A percentile compares a stretch with the other conserved stretches of the same genome.
These are phyloP conservation scores for Irpex sp. DNA, from an alignment of 1,284 basidiomycete species.

Conservation along the genomic window DNA sequence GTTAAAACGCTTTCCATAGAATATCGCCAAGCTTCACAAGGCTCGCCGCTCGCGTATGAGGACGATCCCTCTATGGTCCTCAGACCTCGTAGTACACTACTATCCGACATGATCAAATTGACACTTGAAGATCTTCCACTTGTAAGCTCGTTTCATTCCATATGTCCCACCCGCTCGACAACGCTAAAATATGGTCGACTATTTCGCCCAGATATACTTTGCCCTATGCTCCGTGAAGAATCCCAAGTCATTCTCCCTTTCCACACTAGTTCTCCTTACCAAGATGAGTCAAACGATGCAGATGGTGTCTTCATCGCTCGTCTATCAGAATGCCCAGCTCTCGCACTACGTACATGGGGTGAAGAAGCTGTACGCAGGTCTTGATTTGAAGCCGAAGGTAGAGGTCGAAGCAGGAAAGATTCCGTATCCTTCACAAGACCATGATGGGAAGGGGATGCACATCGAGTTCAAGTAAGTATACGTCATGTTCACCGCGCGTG, in stretches of 20 bases:
- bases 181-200: background rate
- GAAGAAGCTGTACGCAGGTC: background rate
- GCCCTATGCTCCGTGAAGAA: constrained; percentile 31
- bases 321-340: constrained; percentile 53
- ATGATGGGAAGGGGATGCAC: background rate
- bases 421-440: background rate
- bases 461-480: background rate
- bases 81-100: too few relatives aligned
- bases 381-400: background rate
- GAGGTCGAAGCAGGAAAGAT: background rate
- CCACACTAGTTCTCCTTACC: background rate
- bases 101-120: too few relatives aligned
- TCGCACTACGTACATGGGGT: constrained; percentile 35
- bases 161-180: too few relatives aligned
- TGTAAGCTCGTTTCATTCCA: too few relatives aligned
- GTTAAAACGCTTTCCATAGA: background rate
- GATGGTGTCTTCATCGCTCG: background rate
- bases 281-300: background rate
- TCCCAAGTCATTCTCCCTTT: constrained; percentile 27
- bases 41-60: background rate
- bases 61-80: too few relatives aligned
- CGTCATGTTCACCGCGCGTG: background rate
- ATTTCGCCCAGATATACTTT: background rate
- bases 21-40: background rate
- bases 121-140: too few relatives aligned